Conservation (phyloP, 73 alveolate genomes). For the Diophrys sp. region DNA sequence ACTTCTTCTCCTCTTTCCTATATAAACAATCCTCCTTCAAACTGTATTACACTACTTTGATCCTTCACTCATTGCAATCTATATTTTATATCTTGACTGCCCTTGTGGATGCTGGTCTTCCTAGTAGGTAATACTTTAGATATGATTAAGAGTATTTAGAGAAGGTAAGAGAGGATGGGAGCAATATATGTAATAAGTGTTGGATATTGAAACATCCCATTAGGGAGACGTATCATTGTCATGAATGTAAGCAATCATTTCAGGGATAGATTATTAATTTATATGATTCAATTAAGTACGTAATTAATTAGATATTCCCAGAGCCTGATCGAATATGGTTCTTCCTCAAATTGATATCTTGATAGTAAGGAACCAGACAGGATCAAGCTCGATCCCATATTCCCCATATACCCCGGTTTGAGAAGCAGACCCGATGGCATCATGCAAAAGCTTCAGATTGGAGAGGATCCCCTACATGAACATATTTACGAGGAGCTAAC, state of each 20-base stretch:
- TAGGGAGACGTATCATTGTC: constrained; percentile 65
- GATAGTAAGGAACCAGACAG: too few species aligned
- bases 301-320: too few species aligned
- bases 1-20: not conserved
- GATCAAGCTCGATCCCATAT: too few species aligned
- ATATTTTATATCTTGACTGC: not conserved
- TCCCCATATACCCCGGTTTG: too few species aligned
- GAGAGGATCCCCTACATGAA: too few species aligned
- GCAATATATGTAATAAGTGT: not conserved
- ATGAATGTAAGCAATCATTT: constrained; percentile 81
- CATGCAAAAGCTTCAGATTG: too few species aligned
- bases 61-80: not conserved
- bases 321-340: too few species aligned
- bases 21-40: not conserved
- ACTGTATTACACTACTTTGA: not conserved
- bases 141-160: not conserved
- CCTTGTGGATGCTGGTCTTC: not conserved
- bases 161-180: not conserved
- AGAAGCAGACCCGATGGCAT: too few species aligned
- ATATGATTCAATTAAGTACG: too few species aligned
- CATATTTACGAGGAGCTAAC: too few species aligned
- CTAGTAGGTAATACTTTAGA: not conserved
- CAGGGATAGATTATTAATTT: too few species aligned
- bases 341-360: too few species aligned
- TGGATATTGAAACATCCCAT: not conserved